These are phyloP conservation scores for Argentina anserina DNA, from an alignment of 306 rosid genomes.

Conservation along the genomic window DNA sequence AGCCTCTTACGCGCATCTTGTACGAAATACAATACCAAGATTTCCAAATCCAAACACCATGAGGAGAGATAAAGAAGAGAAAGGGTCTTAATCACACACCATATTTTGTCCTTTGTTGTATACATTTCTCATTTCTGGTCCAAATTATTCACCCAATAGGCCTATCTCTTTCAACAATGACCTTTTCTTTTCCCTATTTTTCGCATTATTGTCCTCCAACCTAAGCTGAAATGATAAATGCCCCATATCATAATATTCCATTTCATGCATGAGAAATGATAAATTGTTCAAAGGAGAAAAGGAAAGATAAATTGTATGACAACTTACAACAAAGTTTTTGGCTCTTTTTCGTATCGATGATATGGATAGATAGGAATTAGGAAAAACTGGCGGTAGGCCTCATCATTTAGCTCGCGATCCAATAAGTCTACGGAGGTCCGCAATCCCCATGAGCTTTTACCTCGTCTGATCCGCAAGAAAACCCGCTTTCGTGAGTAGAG, in stretches of 20 bases:
- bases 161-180: background rate
- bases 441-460: no score
- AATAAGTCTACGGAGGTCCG: no score
- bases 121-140: conserved; percentile 23
- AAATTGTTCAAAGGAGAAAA: background rate
- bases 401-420: no score
- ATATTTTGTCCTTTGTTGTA: conserved; percentile 4
- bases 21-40: background rate
- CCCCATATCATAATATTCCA: background rate
- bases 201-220: background rate
- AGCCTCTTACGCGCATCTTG: background rate
- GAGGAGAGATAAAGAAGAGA: background rate
- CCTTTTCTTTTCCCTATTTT: conserved; percentile 4
- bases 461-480: no score
- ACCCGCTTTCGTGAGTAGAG: no score
- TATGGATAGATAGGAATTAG: background rate
- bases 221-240: background rate
- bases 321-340: background rate
- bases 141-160: conserved; percentile 14
- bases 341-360: background rate
- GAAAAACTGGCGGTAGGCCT: no score
- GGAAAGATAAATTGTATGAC: background rate
- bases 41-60: background rate
- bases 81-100: background rate
- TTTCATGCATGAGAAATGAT: conserved; percentile 15